Conservation (phyloP, 257 asterid species). For the Avicennia marina region DNA sequence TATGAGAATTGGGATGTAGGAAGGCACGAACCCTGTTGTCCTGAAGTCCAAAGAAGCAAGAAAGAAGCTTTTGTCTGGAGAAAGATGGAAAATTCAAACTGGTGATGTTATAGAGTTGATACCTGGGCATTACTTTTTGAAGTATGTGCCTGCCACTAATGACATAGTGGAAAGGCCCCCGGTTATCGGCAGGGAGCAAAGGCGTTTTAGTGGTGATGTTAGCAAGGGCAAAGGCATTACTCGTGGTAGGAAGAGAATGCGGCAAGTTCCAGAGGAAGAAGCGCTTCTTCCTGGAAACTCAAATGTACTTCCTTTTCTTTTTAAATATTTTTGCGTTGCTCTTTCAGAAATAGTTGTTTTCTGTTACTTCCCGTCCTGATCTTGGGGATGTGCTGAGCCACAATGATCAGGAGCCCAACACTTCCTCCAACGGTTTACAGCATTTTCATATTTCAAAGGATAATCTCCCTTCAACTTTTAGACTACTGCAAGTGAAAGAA, state of each 20-base stretch:
- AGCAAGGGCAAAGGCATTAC: slow-evolving; percentile 25
- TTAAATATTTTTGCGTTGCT: neutral
- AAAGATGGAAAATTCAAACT: slow-evolving; percentile 46
- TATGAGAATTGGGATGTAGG: slow-evolving; percentile 42
- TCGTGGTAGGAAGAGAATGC: slow-evolving; percentile 44
- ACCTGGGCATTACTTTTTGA: slow-evolving; percentile 83
- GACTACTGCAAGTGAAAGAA: slow-evolving; percentile 72
- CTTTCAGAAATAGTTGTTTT: slow-evolving; percentile 3
- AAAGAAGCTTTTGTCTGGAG: slow-evolving; percentile 69
- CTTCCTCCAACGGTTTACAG: slow-evolving; percentile 43
- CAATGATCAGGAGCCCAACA: slow-evolving; percentile 20
- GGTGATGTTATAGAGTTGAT: slow-evolving; percentile 80
- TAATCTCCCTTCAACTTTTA: slow-evolving; percentile 51
- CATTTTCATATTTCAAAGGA: slow-evolving; percentile 46
- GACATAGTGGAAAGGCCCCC: slow-evolving; percentile 25
- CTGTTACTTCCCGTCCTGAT: slow-evolving; percentile 13
- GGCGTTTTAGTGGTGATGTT: slow-evolving; percentile 47
- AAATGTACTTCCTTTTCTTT: slow-evolving; percentile 25
- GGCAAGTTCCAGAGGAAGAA: slow-evolving; percentile 38
- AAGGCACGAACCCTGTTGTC: slow-evolving; percentile 83
- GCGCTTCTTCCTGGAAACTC: slow-evolving; percentile 12
- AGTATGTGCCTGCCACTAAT: slow-evolving; percentile 41
- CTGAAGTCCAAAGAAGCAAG: slow-evolving; percentile 56
- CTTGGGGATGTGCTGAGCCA: slow-evolving; percentile 24
- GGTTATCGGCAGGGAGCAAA: slow-evolving; percentile 33